These are phyloP conservation scores for Zychaea mexicana DNA, from an alignment of 371 early-diverging fungal genomes.

Conservation along the genomic window DNA sequence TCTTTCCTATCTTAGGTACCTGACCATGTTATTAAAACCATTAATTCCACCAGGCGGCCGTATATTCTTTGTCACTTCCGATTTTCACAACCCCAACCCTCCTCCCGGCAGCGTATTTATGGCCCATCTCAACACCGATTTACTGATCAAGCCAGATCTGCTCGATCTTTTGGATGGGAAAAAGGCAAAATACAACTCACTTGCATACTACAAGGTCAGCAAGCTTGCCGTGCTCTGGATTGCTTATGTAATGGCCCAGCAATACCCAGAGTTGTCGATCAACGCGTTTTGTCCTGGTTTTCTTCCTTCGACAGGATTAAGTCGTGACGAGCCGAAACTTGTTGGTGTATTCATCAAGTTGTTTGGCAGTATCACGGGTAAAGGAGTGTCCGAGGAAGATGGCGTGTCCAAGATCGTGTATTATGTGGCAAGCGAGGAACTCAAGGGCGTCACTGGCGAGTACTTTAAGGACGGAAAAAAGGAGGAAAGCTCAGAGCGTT, in stretches of 20 bases:
- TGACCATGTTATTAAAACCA: slow-evolving; percentile 27
- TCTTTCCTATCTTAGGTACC: slow-evolving; percentile 1
- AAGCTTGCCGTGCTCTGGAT: slow-evolving; percentile 30
- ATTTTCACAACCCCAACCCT: slow-evolving; percentile 31
- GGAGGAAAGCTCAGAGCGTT: slow-evolving; percentile 26
- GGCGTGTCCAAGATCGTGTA: slow-evolving; percentile 31
- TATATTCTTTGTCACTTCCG: slow-evolving; percentile 36
- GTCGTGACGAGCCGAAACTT: slow-evolving; percentile 22
- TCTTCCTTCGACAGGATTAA: slow-evolving; percentile 39
- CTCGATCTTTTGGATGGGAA: slow-evolving; percentile 30
- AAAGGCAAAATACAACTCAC: slow-evolving; percentile 17
- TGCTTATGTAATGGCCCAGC: slow-evolving; percentile 18
- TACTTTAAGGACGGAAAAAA: slow-evolving; percentile 23
- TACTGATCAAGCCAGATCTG: neutral
- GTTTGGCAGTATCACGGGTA: slow-evolving; percentile 17
- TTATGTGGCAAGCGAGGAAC: slow-evolving; percentile 26
- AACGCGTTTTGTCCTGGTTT: slow-evolving; percentile 41
- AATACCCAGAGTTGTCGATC: slow-evolving; percentile 14
- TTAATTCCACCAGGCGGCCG: slow-evolving; percentile 24
- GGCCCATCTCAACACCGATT: slow-evolving; percentile 15
- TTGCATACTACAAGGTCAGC: slow-evolving; percentile 39
- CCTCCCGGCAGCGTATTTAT: slow-evolving; percentile 10
- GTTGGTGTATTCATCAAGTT: slow-evolving; percentile 16
- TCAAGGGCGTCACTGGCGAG: slow-evolving; percentile 14
- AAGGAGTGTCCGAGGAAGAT: slow-evolving; percentile 27